Conservation (phyloP, 306 rosid species). For the Geum urbanum region DNA sequence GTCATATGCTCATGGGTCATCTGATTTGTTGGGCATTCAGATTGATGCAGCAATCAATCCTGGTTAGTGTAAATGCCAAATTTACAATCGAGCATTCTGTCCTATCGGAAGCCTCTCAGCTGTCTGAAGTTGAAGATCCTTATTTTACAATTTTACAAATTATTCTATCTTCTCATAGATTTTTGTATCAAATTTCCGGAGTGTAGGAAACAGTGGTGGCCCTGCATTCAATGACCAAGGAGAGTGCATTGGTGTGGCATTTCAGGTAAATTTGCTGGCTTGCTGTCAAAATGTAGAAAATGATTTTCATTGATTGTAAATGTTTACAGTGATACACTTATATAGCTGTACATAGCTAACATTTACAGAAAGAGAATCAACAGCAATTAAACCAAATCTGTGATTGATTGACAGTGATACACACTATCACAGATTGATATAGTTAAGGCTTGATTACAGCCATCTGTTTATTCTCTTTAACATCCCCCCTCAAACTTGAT, state of each 20-base stretch:
- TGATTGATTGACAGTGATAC: no score
- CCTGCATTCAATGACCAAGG: constrained; percentile 97
- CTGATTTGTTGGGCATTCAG: constrained; percentile 95
- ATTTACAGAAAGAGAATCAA: no score
- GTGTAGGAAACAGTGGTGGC: constrained; percentile 98
- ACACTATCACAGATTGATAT: no score
- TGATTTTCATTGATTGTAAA: no score
- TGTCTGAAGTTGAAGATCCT: constrained; percentile 8
- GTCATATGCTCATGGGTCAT: constrained; percentile 93
- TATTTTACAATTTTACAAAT: constrained; percentile 13
- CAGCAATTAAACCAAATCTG: no score
- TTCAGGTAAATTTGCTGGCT: constrained; percentile 76
- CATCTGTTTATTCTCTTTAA: no score
- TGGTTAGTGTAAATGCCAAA: constrained; percentile 49
- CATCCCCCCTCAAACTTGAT: no score
- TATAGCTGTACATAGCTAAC: no score
- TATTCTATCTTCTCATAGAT: constrained; percentile 27
- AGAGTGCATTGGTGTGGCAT: constrained; percentile 99
- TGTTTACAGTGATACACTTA: no score
- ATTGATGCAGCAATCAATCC: constrained; percentile 99
- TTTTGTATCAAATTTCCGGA: constrained; percentile 38
- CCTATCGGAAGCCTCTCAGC: constrained; percentile 3
- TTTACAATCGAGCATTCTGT: neutral
- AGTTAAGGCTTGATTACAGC: no score
- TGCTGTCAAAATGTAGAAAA: no score